phyloP scores from a whole-genome alignment of 2,329 filamentous ascomycete genomes.

The Cladophialophora yegresii region DNA sequence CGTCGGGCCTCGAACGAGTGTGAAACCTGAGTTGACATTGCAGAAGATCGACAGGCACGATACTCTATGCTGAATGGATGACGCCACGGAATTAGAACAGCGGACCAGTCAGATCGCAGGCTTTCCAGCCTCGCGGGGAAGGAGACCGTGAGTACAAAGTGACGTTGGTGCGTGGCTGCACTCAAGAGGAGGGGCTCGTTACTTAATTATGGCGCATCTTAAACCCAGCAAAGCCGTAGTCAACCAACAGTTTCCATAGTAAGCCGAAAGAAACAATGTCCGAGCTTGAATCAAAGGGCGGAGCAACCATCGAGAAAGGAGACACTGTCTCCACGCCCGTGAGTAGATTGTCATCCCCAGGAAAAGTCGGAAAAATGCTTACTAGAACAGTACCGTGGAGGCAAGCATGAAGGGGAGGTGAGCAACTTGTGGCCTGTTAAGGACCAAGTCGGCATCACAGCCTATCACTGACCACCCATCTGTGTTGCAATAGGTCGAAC shows the following conservation, averaged over 20 bases:
- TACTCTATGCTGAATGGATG: background rate
- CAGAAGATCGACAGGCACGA: background rate
- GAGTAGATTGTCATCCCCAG: background rate
- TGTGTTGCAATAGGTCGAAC: conserved; percentile 23
- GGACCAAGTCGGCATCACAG: background rate
- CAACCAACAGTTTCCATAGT: background rate
- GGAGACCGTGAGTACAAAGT: background rate
- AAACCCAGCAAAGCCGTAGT: background rate
- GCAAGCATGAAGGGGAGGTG: conserved; percentile 31
- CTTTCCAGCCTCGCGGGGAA: background rate
- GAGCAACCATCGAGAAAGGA: conserved; percentile 26
- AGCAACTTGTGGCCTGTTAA: background rate
- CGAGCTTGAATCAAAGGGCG: conserved; percentile 31
- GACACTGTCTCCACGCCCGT: conserved; percentile 30
- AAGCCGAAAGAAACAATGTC: conserved; percentile 19
- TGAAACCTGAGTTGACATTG: background rate
- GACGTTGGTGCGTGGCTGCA: background rate
- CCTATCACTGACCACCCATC: background rate
- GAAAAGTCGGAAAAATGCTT: background rate
- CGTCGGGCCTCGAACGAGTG: background rate
- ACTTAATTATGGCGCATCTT: background rate
- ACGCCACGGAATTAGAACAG: background rate
- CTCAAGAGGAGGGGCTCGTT: background rate
- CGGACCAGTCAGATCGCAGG: background rate
- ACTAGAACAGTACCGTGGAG: conserved; percentile 26